phyloP scores from a whole-genome alignment of 208 protist genomes.

The Leishmania tarentolae region DNA sequence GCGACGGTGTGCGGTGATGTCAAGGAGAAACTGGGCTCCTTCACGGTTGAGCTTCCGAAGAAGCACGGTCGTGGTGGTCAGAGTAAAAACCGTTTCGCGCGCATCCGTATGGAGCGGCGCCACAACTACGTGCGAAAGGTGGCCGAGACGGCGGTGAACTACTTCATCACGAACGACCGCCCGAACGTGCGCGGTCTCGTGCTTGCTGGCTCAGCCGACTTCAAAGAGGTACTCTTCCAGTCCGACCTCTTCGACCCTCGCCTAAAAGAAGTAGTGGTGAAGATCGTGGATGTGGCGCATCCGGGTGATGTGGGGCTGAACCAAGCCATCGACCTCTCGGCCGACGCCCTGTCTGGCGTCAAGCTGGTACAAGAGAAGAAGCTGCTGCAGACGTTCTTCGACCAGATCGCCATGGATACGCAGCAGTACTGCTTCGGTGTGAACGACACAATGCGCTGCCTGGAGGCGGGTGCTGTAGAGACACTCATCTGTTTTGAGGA shows the following conservation, averaged over 20 bases:
- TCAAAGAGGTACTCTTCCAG: constrained; percentile 98
- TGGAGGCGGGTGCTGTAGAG: constrained; percentile 98
- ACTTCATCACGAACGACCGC: constrained; percentile 99
- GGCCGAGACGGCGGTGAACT: constrained; percentile 95
- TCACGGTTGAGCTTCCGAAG: constrained; percentile 99
- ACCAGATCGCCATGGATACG: constrained; percentile 98
- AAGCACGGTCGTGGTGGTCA: constrained; percentile 99
- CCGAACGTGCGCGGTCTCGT: constrained; percentile 99
- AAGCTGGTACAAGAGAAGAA: constrained; percentile 99
- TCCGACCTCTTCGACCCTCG: constrained; percentile 98
- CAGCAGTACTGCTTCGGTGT: constrained; percentile 99
- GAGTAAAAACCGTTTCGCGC: constrained; percentile 99
- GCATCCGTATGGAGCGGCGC: constrained; percentile 99
- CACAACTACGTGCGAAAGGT: constrained; percentile 99
- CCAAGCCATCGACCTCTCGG: constrained; percentile 99
- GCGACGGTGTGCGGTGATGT: constrained; percentile 98
- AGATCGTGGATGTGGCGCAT: constrained; percentile 99
- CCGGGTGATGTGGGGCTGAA: constrained; percentile 99
- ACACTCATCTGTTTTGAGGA: constrained; percentile 99
- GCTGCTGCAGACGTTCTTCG: constrained; percentile 98
- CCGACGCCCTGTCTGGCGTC: constrained; percentile 96
- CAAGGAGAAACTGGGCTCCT: constrained; percentile 97
- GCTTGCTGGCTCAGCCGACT: constrained; percentile 99
- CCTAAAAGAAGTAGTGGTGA: constrained; percentile 97
- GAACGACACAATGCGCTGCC: constrained; percentile 95